These are phyloP conservation scores for Mycena leptocephala DNA, from an alignment of 768 basidiomycete species.

Conservation along the genomic window DNA sequence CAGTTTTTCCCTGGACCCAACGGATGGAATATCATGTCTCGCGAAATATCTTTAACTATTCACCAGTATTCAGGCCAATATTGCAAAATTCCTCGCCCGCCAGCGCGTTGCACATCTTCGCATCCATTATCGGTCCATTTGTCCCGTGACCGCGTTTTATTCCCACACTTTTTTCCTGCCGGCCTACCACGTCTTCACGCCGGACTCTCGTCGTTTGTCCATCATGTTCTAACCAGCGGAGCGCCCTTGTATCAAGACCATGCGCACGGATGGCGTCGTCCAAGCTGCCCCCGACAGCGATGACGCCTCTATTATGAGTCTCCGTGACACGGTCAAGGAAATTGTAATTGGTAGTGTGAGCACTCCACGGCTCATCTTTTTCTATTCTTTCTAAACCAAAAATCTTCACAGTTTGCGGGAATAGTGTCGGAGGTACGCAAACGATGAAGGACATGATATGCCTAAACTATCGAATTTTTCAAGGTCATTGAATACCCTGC, in stretches of 20 bases:
- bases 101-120: no score
- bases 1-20: no score
- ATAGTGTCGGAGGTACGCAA: constrained; percentile 72
- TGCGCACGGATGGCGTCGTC: constrained; percentile 36
- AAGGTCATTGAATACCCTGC: constrained; percentile 93
- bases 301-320: constrained; percentile 36
- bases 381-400: constrained; percentile 1
- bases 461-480: background rate
- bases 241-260: constrained; percentile 13
- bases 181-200: constrained; percentile 12
- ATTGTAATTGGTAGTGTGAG: constrained; percentile 73
- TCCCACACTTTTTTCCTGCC: constrained; percentile 14
- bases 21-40: no score
- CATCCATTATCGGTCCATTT: no score
- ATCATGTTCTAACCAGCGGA: constrained; percentile 8
- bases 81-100: no score
- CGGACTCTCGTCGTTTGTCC: background rate
- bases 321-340: constrained; percentile 59
- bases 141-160: constrained; percentile 22
- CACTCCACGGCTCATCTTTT: constrained; percentile 18
- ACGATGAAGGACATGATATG: constrained; percentile 37
- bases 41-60: no score
- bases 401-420: constrained; percentile 76
- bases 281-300: constrained; percentile 25
- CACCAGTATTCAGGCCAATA: no score